Evolutionary conservation across 1,139 yeast species (phyloP), one percentile per base, ranked within the genome.

Genomic region (Yamadazyma sp.): DNA sequence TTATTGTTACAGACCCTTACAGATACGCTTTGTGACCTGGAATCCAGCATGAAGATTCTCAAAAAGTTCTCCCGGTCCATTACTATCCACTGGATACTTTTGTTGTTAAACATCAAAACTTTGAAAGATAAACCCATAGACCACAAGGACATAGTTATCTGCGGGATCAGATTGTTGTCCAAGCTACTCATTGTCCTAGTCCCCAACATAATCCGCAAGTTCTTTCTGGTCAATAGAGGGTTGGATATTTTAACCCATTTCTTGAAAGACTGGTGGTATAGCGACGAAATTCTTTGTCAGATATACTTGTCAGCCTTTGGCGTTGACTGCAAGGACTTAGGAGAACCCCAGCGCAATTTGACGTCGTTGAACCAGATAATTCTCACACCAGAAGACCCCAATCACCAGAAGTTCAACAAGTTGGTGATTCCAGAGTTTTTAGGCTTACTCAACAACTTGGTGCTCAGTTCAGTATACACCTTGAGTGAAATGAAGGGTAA

Each of bases 21-120:
- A 1, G 58, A 58, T 8, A 57, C 59, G 13, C 37, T 61, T 21
- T 64, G 74, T 47, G 66, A 63, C 35, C 40, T 60, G 2, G 54
- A 50, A 8, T 58, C 69, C 0, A 59, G 67, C 0, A 57, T 66
- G 12, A 70, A 67, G 36, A 54, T 62, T 7, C 51, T 71, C 37
- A 66, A 72, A 49, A 76, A 73, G 46, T 64, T 83, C 31, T 70
- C 81, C 10, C 67, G 79, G 34, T 68, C 84, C 0, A 69, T 84
- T 6, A 76, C 86, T 1, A 70, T 80, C 3, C 84, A 82, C 53
- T 81, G 89, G 84, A 62, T 82, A 2, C 56, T 85, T n/a, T 58
- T 83, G 23, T 56, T 83, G 2, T 52, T 86, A 27, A 71, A 73
- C 31, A 57, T 50, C 33, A 64, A 66, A 13, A 29, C 44, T 2